These are phyloP conservation scores for Phanerochaete carnosa DNA, from an alignment of 768 basidiomycete genomes.

Conservation along the genomic window DNA sequence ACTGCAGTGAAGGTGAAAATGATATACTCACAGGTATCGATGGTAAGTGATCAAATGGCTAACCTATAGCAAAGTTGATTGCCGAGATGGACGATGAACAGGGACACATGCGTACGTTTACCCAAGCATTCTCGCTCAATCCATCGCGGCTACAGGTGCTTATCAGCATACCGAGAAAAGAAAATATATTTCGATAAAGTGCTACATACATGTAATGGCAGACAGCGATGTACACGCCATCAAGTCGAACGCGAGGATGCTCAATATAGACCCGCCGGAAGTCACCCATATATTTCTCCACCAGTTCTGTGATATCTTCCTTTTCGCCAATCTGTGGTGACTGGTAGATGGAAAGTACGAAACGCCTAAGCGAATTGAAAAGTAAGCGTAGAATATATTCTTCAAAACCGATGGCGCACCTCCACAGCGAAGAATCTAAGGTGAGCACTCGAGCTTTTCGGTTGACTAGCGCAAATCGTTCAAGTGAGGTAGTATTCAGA, in stretches of 20 bases:
- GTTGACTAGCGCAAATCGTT: conserved; percentile 72
- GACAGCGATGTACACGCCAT: conserved; percentile 89
- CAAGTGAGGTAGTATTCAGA: conserved; percentile 65
- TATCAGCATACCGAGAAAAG: conserved; percentile 8
- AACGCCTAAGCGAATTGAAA: conserved; percentile 39
- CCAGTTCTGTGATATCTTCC: conserved; percentile 46
- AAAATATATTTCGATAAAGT: conserved; percentile 4
- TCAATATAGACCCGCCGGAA: conserved; percentile 80
- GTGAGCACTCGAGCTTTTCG: conserved; percentile 74
- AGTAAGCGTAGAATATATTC: not conserved
- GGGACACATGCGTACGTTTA: conserved; percentile 62
- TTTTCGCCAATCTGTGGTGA: conserved; percentile 68
- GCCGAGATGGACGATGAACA: not conserved
- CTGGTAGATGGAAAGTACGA: conserved; percentile 64
- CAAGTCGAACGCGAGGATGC: conserved; percentile 79
- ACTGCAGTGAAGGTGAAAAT: not conserved
- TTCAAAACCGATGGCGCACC: conserved; percentile 38
- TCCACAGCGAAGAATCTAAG: conserved; percentile 73
- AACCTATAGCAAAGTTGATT: conserved; percentile 41
- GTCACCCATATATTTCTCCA: conserved; percentile 52
- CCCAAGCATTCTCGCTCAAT: conserved; percentile 82
- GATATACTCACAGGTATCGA: conserved; percentile 69
- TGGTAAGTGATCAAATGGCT: conserved; percentile 90
- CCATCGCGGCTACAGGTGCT: conserved; percentile 56
- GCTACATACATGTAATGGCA: conserved; percentile 78